These are phyloP conservation scores for Brachypodium distachyon DNA, from an alignment of 202 grass and related monocot genomes.

Conservation along the genomic window DNA sequence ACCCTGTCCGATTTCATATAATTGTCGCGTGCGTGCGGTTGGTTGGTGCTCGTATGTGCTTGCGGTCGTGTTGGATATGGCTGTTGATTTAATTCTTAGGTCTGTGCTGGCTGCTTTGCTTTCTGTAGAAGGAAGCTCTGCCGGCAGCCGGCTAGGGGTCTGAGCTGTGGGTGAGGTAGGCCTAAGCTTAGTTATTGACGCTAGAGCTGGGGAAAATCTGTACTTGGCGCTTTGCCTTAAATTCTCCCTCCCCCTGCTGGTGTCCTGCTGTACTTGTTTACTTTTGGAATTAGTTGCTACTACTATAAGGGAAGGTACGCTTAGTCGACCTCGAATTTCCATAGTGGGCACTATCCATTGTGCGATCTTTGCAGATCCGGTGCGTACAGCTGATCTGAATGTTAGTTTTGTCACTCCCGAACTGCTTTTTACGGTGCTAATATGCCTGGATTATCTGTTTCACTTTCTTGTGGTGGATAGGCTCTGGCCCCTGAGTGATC, in stretches of 20 bases:
- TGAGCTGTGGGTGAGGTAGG: background rate
- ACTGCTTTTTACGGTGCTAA: conserved; percentile 6
- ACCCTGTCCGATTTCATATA: background rate
- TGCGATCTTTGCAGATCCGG: background rate
- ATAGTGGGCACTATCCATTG: background rate
- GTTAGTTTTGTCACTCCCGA: background rate
- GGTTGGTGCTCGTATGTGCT: background rate
- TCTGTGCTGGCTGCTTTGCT: background rate
- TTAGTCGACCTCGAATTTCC: background rate
- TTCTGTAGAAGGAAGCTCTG: conserved; percentile 1
- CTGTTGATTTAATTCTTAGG: background rate
- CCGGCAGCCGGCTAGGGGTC: background rate
- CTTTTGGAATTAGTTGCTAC: background rate
- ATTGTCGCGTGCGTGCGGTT: background rate
- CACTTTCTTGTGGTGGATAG: conserved; percentile 10
- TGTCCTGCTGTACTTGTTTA: background rate
- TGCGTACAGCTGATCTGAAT: background rate
- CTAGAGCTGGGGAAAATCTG: background rate
- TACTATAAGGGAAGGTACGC: background rate
- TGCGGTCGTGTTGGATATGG: background rate
- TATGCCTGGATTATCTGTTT: conserved; percentile 11
- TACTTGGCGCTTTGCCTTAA: background rate
- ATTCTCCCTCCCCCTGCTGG: background rate
- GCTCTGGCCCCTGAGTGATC: conserved; percentile 3
- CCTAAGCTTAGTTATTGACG: background rate